Base-by-base conservation (phyloP, 768 basidiomycete species). In the Mycena rosella region DNA sequence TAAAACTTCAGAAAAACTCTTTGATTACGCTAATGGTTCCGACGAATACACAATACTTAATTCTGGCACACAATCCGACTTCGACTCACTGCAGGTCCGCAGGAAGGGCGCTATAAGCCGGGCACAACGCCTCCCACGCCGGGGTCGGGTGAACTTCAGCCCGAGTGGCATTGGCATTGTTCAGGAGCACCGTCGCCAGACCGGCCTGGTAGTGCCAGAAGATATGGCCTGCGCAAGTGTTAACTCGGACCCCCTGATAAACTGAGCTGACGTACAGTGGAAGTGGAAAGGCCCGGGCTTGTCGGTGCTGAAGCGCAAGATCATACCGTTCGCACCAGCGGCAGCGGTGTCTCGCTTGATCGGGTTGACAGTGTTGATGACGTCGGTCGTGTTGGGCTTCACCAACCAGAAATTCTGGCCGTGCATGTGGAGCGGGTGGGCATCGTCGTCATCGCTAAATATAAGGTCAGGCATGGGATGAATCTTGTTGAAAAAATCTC, bases 291-390 rank as follows among this genome's bases (percentile, higher is more conserved):
- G 49, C 15, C 87, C 89, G 0, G 87, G 79, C 76, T 87, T 88
- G 71, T 89, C 85, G 6, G 89, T 88, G 13, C 77, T 70, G 79
- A 88, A 90, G 14, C 88, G 83, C 51, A 91, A 66, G 1, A 80
- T 83, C 17, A 65, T 74, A 5, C 75, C 74, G 9, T 53, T 61
- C 24, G 70, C 64, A 36, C 73, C 73, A 4, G 72, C 68, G 44
- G 63, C 75, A 29, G 71, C 36, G 56, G 70, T 72, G 54, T 76
- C 76, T 62, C 76, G 76, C 24, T 63, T 70, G 24, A 87, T 81
- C 1, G 91, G 90, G 74, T 91, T 83, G 42, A 83, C 84, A 7
- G 78, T 77, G 69, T 82, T 82, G 30, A 76, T 72, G 44, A 45
- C 56, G 20, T 76, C 72, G 36, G 79, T 72, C 13, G 72, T 67